A percentile compares a stretch with the other conserved stretches of the same genome.
phyloP scores from a whole-genome alignment of 371 early-diverging fungal species.

The Rhizopus microsporus region DNA sequence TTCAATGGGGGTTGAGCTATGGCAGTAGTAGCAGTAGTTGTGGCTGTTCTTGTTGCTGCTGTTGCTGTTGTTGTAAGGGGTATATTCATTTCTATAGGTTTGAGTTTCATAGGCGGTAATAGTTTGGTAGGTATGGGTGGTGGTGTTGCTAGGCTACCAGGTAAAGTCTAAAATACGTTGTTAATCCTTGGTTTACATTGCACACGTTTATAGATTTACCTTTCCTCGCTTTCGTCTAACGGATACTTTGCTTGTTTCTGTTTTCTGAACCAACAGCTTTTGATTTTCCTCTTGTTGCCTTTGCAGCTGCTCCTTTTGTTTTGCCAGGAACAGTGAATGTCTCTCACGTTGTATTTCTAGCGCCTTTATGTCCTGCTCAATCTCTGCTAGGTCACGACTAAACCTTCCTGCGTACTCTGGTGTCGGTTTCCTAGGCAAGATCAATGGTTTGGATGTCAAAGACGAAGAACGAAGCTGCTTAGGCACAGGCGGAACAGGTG shows the following conservation, averaged over 20 bases:
- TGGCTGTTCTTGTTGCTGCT: neutral
- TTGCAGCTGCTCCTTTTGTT: slow-evolving; percentile 1
- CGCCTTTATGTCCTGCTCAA: slow-evolving; percentile 26
- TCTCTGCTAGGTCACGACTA: slow-evolving; percentile 16
- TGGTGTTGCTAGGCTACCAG: slow-evolving; percentile 49
- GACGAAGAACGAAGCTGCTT: slow-evolving; percentile 3
- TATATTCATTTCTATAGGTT: slow-evolving; percentile 38
- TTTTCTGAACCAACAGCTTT: neutral
- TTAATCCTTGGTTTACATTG: neutral
- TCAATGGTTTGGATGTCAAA: too few relatives aligned
- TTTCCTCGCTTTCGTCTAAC: slow-evolving; percentile 42
- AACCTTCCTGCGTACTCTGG: slow-evolving; percentile 1
- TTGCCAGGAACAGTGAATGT: slow-evolving; percentile 13
- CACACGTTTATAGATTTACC: slow-evolving; percentile 20
- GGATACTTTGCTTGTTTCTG: neutral
- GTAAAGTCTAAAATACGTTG: slow-evolving; percentile 35
- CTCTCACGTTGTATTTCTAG: slow-evolving; percentile 19
- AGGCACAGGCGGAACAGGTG: slow-evolving; percentile 23
- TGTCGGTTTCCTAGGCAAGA: slow-evolving; percentile 3
- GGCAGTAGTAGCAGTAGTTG: neutral
- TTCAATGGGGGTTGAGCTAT: neutral
- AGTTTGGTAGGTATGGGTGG: slow-evolving; percentile 41
- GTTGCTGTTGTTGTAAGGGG: slow-evolving; percentile 5
- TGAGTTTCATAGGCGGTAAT: slow-evolving; percentile 51
- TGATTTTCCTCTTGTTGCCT: slow-evolving; percentile 7